Base-by-base conservation (phyloP, 305 asterid genomes). In the Solanum hybrid region DNA sequence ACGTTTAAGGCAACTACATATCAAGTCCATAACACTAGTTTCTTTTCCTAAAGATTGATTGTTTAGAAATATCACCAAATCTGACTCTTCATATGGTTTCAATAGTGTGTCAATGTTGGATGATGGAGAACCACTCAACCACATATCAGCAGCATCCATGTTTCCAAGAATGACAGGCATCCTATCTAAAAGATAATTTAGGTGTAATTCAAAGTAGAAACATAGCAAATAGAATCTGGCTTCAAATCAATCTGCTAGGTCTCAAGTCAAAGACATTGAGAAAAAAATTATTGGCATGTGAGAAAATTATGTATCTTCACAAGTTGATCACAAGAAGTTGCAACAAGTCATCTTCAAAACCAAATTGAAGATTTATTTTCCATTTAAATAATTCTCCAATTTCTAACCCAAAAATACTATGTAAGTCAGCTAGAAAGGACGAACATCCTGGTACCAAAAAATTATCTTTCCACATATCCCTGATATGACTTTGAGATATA, bases 141-240 rank as follows among this genome's bases (percentile, higher is more conserved):
- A 97, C 89, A 51, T 82, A 82, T 95, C 95, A 76, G 94, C 91
- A 64, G 98, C 94, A 90, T 94, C 97, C 94, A 94, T 93, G 96
- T 92, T 91, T 66, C 98, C 97, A 93, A 96, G 91, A 89, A 96
- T 94, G 87, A 96, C 99, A 88, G 99, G 99, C 99, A 96, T 97
- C 96, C 99, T 94, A 91, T 96, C 99, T 97, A 87, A 87, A 94
- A 88, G 38, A 35, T 3, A 82, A 82, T 40, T 82, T 82, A 27
- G 34, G 87, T 82, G 38, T 42, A 42, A 82, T 29, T 26, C 27
- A 42, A 82, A 82, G 38, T 13, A 82, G 72, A 82, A 82, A 82
- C 56, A 42, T 27, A 42, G 51, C 87, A 82, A 40, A 81, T 42
- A 81, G 71, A 81, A 40, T 80, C 69, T 26, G 15, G 13, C 36